Evolutionary conservation across 352 stramenopile genomes (phyloP), one percentile per base, ranked within the genome.

Genomic region (Pythium aphanidermatum): DNA sequence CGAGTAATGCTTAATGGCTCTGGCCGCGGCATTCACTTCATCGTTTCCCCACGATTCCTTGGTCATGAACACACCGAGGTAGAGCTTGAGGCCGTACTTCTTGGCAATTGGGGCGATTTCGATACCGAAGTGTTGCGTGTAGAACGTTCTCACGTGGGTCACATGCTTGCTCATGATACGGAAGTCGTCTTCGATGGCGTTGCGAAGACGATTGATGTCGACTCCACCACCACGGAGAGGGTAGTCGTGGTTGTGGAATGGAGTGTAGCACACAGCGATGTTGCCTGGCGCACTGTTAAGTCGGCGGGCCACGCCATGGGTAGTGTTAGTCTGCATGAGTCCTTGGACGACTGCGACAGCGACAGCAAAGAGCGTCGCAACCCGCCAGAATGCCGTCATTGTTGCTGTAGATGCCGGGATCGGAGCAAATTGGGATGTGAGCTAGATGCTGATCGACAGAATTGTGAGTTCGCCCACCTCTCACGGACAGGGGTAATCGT

Each of bases 111-210:
- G 49, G 17, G 70, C 60, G 3, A 81, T 51, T 26, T 62, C 49
- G 27, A 79, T 70, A 27, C 67, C 68, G 31, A 60, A 77, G 37
- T 69, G 76, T 38, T 70, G 57, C 46, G 74, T 66, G 57, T 84
- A 72, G 55, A 74, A 86, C 21, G 71, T 86, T 29, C 69, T 69
- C 42, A 81, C 66, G 34, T 74, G 60, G 2, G 60, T 73, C 53
- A 82, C 73, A 21, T 66, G 55, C 43, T 70, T 24, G 21, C 51
- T 58, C 30, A 83, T 68, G 27, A 74, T 56, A 7, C 28, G 31
- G 25, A 85, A 68, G 49, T 86, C 70, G 8, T 58, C 40, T 28
- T 80, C 66, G 27, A 62, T 62, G 4, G 54, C 54, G n/a, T 14
- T 23, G 5, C 46, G 39, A 4, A 62, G 35, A 2, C 24, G 27